phyloP scores from a whole-genome alignment of 495 filamentous ascomycete genomes.

The Amniculicola lignicola region DNA sequence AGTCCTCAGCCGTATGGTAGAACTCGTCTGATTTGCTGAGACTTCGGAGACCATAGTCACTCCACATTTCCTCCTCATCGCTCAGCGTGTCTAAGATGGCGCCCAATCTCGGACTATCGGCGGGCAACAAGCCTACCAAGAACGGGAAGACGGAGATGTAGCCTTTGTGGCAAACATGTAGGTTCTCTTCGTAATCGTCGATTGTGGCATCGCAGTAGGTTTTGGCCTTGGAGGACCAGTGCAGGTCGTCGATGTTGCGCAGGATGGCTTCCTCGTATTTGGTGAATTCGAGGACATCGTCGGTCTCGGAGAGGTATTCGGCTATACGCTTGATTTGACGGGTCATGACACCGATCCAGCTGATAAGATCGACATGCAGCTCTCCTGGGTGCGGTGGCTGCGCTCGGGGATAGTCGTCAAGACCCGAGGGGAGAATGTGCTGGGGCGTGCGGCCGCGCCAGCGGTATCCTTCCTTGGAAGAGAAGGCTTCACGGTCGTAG shows the following conservation, averaged over 20 bases:
- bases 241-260: conserved; percentile 87
- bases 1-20: conserved; percentile 91
- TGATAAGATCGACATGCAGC: conserved; percentile 90
- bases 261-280: conserved; percentile 73
- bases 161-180: conserved; percentile 90
- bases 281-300: conserved; percentile 71
- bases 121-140: conserved; percentile 70
- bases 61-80: conserved; percentile 84
- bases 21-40: conserved; percentile 77
- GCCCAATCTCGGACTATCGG: conserved; percentile 69
- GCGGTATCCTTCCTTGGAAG: conserved; percentile 83
- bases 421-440: conserved; percentile 86
- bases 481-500: conserved; percentile 85
- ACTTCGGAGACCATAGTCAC: conserved; percentile 77
- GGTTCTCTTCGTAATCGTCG: conserved; percentile 88
- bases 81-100: conserved; percentile 71
- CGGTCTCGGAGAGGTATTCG: conserved; percentile 61
- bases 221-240: conserved; percentile 76
- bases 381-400: conserved; percentile 98
- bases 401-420: conserved; percentile 93
- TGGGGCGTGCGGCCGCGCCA: conserved; percentile 88
- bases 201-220: conserved; percentile 95
- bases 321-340: conserved; percentile 76
- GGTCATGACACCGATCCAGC: conserved; percentile 96
- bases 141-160: conserved; percentile 96